Conservation (phyloP, 2,329 filamentous ascomycete genomes). For the Triangularia setosa region DNA sequence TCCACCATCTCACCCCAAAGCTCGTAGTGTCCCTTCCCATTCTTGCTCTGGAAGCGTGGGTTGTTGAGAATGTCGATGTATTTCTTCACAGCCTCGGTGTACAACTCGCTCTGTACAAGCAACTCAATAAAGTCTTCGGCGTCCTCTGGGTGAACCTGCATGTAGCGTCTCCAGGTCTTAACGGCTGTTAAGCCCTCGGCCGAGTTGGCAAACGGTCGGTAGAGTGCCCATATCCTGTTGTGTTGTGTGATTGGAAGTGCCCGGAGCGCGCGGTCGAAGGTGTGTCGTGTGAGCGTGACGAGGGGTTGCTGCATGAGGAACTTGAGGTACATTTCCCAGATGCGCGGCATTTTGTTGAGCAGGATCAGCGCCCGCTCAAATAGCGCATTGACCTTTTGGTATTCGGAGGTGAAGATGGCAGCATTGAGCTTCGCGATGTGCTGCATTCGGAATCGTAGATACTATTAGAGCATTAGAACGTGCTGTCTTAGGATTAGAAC, state of each 20-base stretch:
- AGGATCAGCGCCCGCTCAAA: slow-evolving; percentile 91
- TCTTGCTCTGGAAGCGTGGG: slow-evolving; percentile 83
- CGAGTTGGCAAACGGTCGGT: slow-evolving; percentile 85
- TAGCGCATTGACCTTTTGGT: slow-evolving; percentile 87
- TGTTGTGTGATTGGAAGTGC: slow-evolving; percentile 93
- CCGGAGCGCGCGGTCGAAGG: slow-evolving; percentile 87
- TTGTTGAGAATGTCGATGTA: slow-evolving; percentile 94
- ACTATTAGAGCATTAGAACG: slow-evolving; percentile 46
- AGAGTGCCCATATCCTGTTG: slow-evolving; percentile 90
- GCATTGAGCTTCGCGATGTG: slow-evolving; percentile 82
- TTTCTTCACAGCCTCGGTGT: slow-evolving; percentile 84
- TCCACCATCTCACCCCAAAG: slow-evolving; percentile 98
- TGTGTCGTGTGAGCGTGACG: slow-evolving; percentile 77
- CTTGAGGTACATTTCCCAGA: slow-evolving; percentile 96
- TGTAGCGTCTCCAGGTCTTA: slow-evolving; percentile 91
- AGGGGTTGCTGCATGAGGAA: slow-evolving; percentile 91
- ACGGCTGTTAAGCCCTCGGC: slow-evolving; percentile 87
- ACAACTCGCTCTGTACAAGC: slow-evolving; percentile 73
- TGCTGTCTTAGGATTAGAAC: not conserved
- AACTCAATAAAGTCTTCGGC: slow-evolving; percentile 93
- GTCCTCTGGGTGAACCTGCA: slow-evolving; percentile 95
- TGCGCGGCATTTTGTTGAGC: slow-evolving; percentile 96
- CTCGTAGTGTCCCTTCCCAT: slow-evolving; percentile 92
- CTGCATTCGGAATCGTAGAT: slow-evolving; percentile 77
- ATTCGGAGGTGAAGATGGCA: slow-evolving; percentile 73